Evolutionary conservation across 495 filamentous ascomycete species (phyloP).

Genomic region (Tuber brumale): DNA sequence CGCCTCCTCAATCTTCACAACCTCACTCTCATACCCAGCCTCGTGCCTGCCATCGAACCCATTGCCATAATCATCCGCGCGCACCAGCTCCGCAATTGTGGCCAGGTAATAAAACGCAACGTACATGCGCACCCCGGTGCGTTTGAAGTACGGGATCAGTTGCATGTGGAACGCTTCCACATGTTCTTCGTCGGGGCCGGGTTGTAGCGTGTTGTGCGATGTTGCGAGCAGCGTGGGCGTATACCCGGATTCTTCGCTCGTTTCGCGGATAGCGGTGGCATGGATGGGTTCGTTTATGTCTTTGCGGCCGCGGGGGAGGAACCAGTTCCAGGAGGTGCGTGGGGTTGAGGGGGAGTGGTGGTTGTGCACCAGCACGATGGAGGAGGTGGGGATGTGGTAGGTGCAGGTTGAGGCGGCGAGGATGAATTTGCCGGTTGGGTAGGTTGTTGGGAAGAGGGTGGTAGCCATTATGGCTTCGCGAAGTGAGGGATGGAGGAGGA

Average conservation of each 20-base stretch:
- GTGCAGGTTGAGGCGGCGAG: slow-evolving; percentile 40
- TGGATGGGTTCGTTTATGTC: slow-evolving; percentile 38
- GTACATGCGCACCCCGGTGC: slow-evolving; percentile 18
- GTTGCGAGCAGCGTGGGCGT: slow-evolving; percentile 25
- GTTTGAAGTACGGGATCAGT: slow-evolving; percentile 7
- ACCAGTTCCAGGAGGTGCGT: slow-evolving; percentile 12
- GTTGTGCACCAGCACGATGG: slow-evolving; percentile 39
- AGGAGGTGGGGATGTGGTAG: slow-evolving; percentile 30
- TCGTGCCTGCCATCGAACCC: slow-evolving; percentile 34
- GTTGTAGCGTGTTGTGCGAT: slow-evolving; percentile 30
- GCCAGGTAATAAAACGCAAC: slow-evolving; percentile 27
- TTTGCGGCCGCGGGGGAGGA: slow-evolving; percentile 43
- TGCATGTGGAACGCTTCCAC: slow-evolving; percentile 36
- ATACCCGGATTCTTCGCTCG: slow-evolving; percentile 41
- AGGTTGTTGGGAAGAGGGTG: slow-evolving; percentile 40
- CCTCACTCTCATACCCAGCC: slow-evolving; percentile 22
- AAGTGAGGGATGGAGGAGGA: not conserved
- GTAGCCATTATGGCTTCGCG: not conserved
- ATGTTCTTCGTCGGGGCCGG: slow-evolving; percentile 5
- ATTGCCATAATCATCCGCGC: slow-evolving; percentile 24
- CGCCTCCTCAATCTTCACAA: slow-evolving; percentile 25
- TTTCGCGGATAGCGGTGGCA: slow-evolving; percentile 39
- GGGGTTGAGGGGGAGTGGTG: not conserved
- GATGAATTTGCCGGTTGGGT: slow-evolving; percentile 39
- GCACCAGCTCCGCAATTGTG: slow-evolving; percentile 8